Evolutionary conservation across 2,329 filamentous ascomycete genomes (phyloP), one percentile per base, ranked within the genome.

Genomic region (Zymoseptoria tritici): DNA sequence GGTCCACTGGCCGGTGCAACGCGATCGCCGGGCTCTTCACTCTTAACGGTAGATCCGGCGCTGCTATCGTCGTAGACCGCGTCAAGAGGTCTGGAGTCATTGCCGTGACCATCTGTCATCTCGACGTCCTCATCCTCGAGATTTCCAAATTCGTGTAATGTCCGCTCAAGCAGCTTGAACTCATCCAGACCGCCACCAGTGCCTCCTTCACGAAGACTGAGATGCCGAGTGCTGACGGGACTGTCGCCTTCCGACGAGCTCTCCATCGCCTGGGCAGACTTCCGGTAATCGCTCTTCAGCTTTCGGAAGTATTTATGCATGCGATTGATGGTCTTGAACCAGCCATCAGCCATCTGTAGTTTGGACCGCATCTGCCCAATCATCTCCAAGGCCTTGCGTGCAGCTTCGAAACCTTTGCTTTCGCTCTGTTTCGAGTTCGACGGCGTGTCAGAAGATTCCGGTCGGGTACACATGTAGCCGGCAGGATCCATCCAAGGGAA

Each of bases 401-500:
- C 81, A 0, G 80, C 77, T 20, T 78, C 75, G 2, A 75, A 70
- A 8, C 73, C 74, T 54, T 67, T 63, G 57, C 67, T 69, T 42
- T 66, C 64, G n/a, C 65, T 66, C 9, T 59, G 49, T 53, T 64
- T 63, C 9, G 58, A 31, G 20, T 20, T 24, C 21, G 9, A 56
- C 56, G 8, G 57, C 19, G 57, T 61, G 49, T 49, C 58, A 50
- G 59, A 54, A 19, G 60, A 60, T 22, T 53, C 58, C 16, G 56
- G 55, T 20, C 16, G 36, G 8, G 67, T 70, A 60, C 77, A 76
- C 66, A 89, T 81, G 67, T 82, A 81, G 2, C 77, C 74, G 9
- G 81, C 74, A 1, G 76, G 77, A 65, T 90, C 87, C 84, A 90
- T 89, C 59, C 83, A 80, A 0, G 85, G 85, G 59, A 90, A 90